phyloP scores from a whole-genome alignment of 2,329 filamentous ascomycete genomes.

The Fusarium lyarnte region DNA sequence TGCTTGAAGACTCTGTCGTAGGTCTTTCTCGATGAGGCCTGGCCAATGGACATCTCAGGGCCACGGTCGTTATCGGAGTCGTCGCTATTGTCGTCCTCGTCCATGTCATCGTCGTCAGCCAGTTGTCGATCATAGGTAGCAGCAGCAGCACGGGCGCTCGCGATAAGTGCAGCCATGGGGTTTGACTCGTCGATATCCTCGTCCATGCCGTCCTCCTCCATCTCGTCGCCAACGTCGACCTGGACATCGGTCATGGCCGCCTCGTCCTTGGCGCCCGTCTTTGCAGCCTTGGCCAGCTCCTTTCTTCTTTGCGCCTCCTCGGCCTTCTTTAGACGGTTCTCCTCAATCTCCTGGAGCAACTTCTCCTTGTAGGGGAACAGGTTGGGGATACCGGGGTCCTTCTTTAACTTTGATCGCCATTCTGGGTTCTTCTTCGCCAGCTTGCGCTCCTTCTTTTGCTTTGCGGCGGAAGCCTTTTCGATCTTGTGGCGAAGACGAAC shows the following conservation, averaged over 20 bases:
- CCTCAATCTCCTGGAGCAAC: constrained; percentile 93
- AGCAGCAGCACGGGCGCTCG: constrained; percentile 82
- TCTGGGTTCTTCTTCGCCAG: constrained; percentile 94
- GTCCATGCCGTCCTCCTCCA: constrained; percentile 63
- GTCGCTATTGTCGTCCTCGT: constrained; percentile 55
- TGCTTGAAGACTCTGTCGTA: constrained; percentile 98
- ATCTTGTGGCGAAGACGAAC: constrained; percentile 95
- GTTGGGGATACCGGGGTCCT: constrained; percentile 97
- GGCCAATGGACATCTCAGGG: constrained; percentile 60
- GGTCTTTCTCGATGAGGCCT: constrained; percentile 78
- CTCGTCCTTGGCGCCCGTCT: constrained; percentile 60
- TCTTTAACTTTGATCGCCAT: constrained; percentile 96
- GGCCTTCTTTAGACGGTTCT: constrained; percentile 80
- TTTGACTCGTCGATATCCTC: constrained; percentile 75
- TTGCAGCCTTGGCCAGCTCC: constrained; percentile 76
- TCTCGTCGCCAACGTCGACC: constrained; percentile 60
- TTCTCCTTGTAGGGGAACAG: constrained; percentile 98
- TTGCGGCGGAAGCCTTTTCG: constrained; percentile 87
- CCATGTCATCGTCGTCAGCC: constrained; percentile 68
- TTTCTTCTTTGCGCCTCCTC: constrained; percentile 78
- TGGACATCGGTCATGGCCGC: constrained; percentile 58
- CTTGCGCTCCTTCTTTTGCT: constrained; percentile 91
- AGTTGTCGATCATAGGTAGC: constrained; percentile 76
- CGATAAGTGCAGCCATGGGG: constrained; percentile 91
- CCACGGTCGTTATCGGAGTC: constrained; percentile 65